Conservation (phyloP, 2,329 filamentous ascomycete genomes). For the Sarocladium strictum region DNA sequence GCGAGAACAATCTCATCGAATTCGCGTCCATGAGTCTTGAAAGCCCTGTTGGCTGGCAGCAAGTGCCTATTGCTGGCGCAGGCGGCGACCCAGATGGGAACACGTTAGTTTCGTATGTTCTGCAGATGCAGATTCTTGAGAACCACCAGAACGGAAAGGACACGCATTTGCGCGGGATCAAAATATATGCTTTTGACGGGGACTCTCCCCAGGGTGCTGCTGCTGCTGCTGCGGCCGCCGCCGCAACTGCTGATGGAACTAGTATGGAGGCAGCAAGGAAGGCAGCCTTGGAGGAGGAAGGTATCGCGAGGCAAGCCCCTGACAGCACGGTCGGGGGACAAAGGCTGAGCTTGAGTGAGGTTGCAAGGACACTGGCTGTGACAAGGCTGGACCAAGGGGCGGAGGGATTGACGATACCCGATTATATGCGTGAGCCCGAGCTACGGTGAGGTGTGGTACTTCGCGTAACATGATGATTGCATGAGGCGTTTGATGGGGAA, state of each 20-base stretch:
- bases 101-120: slow-evolving; percentile 78
- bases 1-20: slow-evolving; percentile 84
- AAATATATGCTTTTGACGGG: slow-evolving; percentile 64
- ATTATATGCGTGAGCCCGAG: slow-evolving; percentile 38
- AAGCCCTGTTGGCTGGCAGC: slow-evolving; percentile 83
- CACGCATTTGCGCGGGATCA: slow-evolving; percentile 90
- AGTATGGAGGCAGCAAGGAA: slow-evolving; percentile 8
- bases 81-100: slow-evolving; percentile 60
- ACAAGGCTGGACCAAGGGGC: slow-evolving; percentile 27
- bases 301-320: background rate
- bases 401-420: slow-evolving; percentile 29
- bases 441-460: slow-evolving; percentile 19
- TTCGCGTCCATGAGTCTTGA: slow-evolving; percentile 76
- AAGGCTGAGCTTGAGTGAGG: slow-evolving; percentile 19
- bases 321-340: slow-evolving; percentile 10
- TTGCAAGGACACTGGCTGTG: slow-evolving; percentile 21
- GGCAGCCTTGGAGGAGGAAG: slow-evolving; percentile 3
- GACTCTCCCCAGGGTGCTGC: slow-evolving; percentile 34
- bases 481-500: slow-evolving; percentile 7
- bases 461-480: background rate
- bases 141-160: slow-evolving; percentile 99
- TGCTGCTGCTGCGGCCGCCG: background rate
- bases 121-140: slow-evolving; percentile 86
- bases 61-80: slow-evolving; percentile 58
- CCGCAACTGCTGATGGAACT: slow-evolving; percentile 9